These are phyloP conservation scores for Pseudogymnoascus sp. DNA, from an alignment of 2,329 filamentous ascomycete species.

Conservation along the genomic window DNA sequence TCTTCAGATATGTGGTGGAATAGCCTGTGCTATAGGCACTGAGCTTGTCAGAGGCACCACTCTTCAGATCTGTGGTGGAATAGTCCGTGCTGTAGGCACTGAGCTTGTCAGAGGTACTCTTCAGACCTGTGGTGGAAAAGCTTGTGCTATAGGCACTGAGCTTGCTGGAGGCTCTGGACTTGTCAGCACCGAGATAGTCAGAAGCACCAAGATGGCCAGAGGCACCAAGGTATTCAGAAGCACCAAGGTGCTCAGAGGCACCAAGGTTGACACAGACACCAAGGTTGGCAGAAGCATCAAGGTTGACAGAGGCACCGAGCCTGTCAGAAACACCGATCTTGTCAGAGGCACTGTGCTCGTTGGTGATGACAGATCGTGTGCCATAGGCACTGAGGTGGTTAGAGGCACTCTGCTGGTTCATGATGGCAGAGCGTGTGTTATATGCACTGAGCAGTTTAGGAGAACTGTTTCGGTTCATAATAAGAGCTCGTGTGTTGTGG, in stretches of 20 bases:
- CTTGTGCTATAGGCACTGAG: too few species aligned
- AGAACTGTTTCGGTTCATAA: background rate
- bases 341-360: background rate
- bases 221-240: too few species aligned
- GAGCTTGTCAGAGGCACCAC: background rate
- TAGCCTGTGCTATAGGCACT: background rate
- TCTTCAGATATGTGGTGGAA: too few species aligned
- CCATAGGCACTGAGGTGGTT: background rate
- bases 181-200: too few species aligned
- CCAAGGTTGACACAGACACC: too few species aligned
- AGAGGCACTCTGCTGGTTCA: background rate
- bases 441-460: background rate
- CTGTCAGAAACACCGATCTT: background rate
- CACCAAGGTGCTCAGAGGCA: too few species aligned
- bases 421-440: background rate
- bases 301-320: too few species aligned
- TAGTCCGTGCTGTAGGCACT: background rate
- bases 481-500: background rate
- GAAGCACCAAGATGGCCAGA: too few species aligned
- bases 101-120: background rate
- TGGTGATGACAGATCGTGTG: background rate
- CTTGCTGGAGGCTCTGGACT: too few species aligned
- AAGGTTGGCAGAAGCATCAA: too few species aligned
- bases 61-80: too few species aligned
- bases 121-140: too few species aligned